phyloP scores from a whole-genome alignment of 164 flowering plant genomes.

The Piper betle region DNA sequence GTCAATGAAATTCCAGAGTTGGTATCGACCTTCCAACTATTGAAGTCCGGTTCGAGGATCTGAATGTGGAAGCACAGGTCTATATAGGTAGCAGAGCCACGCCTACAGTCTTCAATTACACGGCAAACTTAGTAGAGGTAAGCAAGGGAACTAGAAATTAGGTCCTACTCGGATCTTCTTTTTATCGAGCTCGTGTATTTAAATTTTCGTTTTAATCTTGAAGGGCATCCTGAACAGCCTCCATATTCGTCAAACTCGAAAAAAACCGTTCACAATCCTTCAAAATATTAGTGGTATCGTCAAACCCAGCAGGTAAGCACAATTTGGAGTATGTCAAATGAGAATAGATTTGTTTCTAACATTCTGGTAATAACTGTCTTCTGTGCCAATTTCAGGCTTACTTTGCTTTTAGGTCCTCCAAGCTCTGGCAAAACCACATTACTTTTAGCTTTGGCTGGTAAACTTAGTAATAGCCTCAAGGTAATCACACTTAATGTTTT shows the following conservation, averaged over 20 bases:
- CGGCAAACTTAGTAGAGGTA: constrained; percentile 45
- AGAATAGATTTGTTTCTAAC: not conserved
- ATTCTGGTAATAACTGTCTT: not conserved
- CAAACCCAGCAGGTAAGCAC: constrained; percentile 63
- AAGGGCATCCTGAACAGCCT: constrained; percentile 5
- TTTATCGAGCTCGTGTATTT: too few species aligned
- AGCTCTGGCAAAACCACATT: constrained; percentile 89
- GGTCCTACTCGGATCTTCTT: not conserved
- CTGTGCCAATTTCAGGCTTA: constrained; percentile 39
- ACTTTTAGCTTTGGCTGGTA: constrained; percentile 71
- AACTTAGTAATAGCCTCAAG: constrained; percentile 35
- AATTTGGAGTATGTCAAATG: not conserved
- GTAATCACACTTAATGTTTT: not conserved
- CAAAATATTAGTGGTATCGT: constrained; percentile 67
- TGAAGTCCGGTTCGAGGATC: constrained; percentile 29
- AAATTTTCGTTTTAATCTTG: not conserved
- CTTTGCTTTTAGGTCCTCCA: constrained; percentile 85
- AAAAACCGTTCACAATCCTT: constrained; percentile 28
- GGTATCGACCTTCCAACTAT: constrained; percentile 34
- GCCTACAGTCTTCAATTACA: constrained; percentile 46
- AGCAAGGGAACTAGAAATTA: not conserved
- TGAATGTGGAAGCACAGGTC: constrained; percentile 42
- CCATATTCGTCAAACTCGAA: constrained; percentile 5
- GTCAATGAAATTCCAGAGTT: constrained; percentile 15
- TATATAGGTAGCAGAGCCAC: constrained; percentile 47